Evolutionary conservation across 805 yeast species (phyloP).

Genomic region (Brettanomyces bruxellensis): DNA sequence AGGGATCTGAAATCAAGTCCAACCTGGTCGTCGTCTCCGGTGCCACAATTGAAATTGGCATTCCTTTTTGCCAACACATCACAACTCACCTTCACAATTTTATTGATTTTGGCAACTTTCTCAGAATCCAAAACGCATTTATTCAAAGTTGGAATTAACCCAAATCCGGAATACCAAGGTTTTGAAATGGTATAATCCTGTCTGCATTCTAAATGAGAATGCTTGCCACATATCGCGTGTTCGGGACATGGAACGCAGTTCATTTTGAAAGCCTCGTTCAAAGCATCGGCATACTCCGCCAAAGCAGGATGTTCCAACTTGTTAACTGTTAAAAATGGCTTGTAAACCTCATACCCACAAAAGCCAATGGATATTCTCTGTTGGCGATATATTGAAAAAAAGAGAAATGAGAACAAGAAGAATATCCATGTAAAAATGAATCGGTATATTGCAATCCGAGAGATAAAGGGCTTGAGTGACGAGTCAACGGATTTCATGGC

Average conservation of each 20-base stretch:
- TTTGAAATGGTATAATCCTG: constrained; percentile 51
- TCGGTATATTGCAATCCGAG: constrained; percentile 1
- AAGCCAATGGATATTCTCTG: constrained; percentile 61
- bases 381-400: constrained; percentile 31
- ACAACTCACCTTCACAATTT: constrained; percentile 55
- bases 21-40: constrained; percentile 23
- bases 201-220: constrained; percentile 57
- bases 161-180: constrained; percentile 45
- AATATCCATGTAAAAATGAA: constrained; percentile 9
- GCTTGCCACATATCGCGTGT: constrained; percentile 67
- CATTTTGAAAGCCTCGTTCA: constrained; percentile 48
- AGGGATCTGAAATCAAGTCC: constrained; percentile 56
- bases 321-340: constrained; percentile 23
- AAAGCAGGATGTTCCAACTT: constrained; percentile 5
- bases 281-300: constrained; percentile 19
- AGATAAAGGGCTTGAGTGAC: constrained; percentile 1
- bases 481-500: constrained; percentile 8
- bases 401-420: constrained; percentile 1
- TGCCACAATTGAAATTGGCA: constrained; percentile 42
- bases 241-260: constrained; percentile 72
- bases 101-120: constrained; percentile 59
- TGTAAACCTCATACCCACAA: constrained; percentile 57
- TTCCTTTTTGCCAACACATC: constrained; percentile 62
- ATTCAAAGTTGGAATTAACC: constrained; percentile 53
- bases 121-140: constrained; percentile 70